Base-by-base conservation (phyloP, 176 grass and related monocot genomes). In the Carex pumila region DNA sequence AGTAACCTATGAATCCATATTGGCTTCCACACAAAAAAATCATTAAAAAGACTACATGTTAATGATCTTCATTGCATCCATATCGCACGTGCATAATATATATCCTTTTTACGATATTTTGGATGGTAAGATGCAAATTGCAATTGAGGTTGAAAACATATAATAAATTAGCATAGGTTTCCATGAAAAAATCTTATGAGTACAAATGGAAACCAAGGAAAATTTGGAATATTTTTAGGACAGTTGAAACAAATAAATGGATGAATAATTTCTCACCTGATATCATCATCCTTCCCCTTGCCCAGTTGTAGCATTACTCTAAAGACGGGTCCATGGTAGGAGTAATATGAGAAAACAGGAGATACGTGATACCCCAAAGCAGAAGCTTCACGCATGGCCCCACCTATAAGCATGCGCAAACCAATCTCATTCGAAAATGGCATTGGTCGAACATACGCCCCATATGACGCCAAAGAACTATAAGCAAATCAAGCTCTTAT, bases 351-450 rank as follows among this genome's bases (percentile, higher is more conserved):
- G 85, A 98, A 95, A 31, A 98, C 39, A 56, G 95, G 95, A 56
- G 52, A 86, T 90, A 98, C 84, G 61, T 93, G 95, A 90, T 90
- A 95, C 68, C 95, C 95, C 41, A 92, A 62, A 68, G 92, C 82
- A 86, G 92, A 90, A 81, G 92, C 92, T 93, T 98, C 92, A 21
- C 91, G 68, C 62, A 89, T 82, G 47, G 89, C 95, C 47, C 89
- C 95, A 85, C 95, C 95, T 90, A 98, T 85, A 87, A 98, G 92
- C 95, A 95, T 93, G 85, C 92, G 89, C 67, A 98, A 91, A 91
- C 95, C 92, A 2, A 98, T 45, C 86, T 98, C 95, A 83, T 95
- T 98, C 1, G 95, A 92, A 90, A 89, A 95, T 83, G 92, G 95
- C 89, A 93, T 92, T 93, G 95, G 91, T 61, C 60, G 89, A 90